Conservation (phyloP, 164 flowering plant species). For the Aristolochia fimbriata region DNA sequence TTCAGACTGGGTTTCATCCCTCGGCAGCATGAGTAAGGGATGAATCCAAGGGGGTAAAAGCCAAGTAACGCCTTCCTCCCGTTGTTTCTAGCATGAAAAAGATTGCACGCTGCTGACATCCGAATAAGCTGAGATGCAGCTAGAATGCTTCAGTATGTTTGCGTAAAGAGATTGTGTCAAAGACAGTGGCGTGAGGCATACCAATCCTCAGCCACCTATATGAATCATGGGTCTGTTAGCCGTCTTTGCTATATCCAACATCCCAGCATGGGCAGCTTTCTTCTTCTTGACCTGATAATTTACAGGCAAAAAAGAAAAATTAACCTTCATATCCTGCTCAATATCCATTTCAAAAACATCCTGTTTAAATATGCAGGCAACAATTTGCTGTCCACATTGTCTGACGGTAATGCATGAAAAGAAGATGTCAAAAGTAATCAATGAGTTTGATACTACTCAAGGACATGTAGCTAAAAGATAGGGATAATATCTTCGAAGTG, state of each 20-base stretch:
- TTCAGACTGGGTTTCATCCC: too few relatives aligned
- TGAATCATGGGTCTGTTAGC: conserved; percentile 96
- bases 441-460: background rate
- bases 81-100: too few relatives aligned
- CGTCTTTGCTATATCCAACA: conserved; percentile 92
- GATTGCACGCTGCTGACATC: too few relatives aligned
- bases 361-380: background rate
- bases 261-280: conserved; percentile 95
- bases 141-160: too few relatives aligned
- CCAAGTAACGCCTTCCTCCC: too few relatives aligned
- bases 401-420: background rate
- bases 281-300: conserved; percentile 77
- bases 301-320: conserved; percentile 9
- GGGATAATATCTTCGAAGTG: background rate
- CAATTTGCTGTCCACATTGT: too few relatives aligned
- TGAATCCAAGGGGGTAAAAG: too few relatives aligned
- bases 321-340: background rate
- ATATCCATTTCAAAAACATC: too few relatives aligned
- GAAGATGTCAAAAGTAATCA: background rate
- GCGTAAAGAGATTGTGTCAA: too few relatives aligned
- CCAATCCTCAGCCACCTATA: conserved; percentile 69
- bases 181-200: background rate
- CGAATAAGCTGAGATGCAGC: too few relatives aligned
- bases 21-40: too few relatives aligned
- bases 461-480: background rate